phyloP scores from a whole-genome alignment of 164 flowering plant species.

The Stephania yunnanensis region DNA sequence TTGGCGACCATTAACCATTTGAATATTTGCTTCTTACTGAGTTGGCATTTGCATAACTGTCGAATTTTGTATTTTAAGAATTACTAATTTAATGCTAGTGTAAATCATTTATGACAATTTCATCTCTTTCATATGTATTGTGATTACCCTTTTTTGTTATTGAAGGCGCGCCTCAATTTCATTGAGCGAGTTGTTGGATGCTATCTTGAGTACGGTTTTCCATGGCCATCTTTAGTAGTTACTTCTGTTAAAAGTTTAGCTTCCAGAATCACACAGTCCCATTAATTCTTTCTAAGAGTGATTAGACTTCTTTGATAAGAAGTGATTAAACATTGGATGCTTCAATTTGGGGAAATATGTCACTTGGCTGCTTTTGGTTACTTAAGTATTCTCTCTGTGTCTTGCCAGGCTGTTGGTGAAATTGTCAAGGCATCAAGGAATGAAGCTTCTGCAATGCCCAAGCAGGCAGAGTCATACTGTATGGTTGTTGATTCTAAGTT shows the following conservation, averaged over 20 bases:
- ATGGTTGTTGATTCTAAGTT: constrained; percentile 34
- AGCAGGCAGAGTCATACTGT: constrained; percentile 35
- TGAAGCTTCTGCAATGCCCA: constrained; percentile 52
- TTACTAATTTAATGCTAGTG: too few species aligned
- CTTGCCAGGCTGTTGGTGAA: constrained; percentile 69
- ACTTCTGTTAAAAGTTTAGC: not conserved
- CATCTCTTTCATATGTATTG: not conserved
- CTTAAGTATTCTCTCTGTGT: constrained; percentile 1
- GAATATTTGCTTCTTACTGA: too few species aligned
- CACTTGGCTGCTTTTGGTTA: not conserved
- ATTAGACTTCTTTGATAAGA: not conserved
- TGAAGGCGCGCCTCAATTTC: not conserved
- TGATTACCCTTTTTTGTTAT: not conserved
- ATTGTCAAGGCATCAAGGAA: constrained; percentile 65
- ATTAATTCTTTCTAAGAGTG: too few species aligned
- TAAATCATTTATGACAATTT: too few species aligned
- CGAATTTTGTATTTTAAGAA: too few species aligned
- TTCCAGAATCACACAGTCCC: not conserved
- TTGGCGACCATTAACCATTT: too few species aligned
- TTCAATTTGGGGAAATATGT: not conserved
- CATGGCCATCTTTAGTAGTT: not conserved
- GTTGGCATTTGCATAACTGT: too few species aligned
- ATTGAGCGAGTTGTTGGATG: not conserved
- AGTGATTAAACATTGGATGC: not conserved
- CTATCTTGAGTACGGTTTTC: not conserved